A percentile compares a stretch with the other conserved stretches of the same genome.
Evolutionary conservation across 1,284 basidiomycete species (phyloP).

Genomic region (Kwoniella shivajii): DNA sequence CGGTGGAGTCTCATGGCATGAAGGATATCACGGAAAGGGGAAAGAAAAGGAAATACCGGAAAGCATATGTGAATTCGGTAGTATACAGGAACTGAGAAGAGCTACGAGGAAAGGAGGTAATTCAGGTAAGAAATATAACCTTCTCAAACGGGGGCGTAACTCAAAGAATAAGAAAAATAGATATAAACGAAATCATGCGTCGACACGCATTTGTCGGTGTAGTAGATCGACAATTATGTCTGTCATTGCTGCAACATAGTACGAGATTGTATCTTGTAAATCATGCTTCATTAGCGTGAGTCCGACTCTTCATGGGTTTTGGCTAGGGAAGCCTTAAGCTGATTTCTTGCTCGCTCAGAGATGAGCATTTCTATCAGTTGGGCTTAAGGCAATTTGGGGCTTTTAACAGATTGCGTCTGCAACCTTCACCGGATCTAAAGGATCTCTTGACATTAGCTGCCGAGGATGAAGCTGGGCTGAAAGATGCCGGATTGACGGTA

Average conservation of each 20-base stretch:
- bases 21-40: constrained; percentile 14
- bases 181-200: constrained; percentile 76
- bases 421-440: constrained; percentile 75
- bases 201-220: constrained; percentile 93
- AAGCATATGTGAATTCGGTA: constrained; percentile 76
- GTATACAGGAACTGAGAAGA: constrained; percentile 70
- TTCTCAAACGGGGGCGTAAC: background rate
- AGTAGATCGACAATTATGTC: constrained; percentile 72
- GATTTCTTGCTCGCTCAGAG: too few species aligned
- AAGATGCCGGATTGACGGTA: constrained; percentile 41
- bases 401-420: constrained; percentile 71
- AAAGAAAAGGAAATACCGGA: constrained; percentile 67
- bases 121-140: constrained; percentile 60
- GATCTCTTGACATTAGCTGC: constrained; percentile 78
- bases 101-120: constrained; percentile 66
- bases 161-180: constrained; percentile 55
- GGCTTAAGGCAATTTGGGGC: constrained; percentile 89
- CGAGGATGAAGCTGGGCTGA: constrained; percentile 62
- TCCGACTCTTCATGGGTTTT: background rate
- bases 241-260: constrained; percentile 83
- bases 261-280: constrained; percentile 89
- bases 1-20: constrained; percentile 22
- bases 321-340: background rate
- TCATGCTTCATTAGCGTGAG: constrained; percentile 77
- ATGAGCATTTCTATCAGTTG: constrained; percentile 95